Evolutionary conservation across 306 rosid genomes (phyloP).

Genomic region (Begonia loranthoides): DNA sequence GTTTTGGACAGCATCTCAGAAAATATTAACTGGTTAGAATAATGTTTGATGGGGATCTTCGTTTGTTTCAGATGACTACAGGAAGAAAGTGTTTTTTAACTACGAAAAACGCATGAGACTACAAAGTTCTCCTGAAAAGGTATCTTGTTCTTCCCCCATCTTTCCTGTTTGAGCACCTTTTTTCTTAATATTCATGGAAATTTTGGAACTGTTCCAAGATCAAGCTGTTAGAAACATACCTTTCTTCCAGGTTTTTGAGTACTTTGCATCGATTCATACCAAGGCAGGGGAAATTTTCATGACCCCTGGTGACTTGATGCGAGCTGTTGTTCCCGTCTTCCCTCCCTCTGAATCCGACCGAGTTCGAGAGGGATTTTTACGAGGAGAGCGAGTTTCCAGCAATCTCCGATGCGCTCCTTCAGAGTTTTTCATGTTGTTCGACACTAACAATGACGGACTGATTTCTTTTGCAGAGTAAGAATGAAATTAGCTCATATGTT

Average conservation of each 20-base stretch:
- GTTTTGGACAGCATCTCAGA: too few relatives aligned
- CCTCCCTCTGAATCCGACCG: slow-evolving; percentile 57
- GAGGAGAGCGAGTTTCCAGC: slow-evolving; percentile 53
- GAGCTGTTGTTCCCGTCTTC: slow-evolving; percentile 63
- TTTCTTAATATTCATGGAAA: not conserved
- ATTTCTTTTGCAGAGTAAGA: slow-evolving; percentile 60
- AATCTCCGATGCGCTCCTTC: slow-evolving; percentile 43
- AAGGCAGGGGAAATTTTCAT: slow-evolving; percentile 39
- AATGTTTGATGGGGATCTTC: not conserved
- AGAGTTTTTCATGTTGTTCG: slow-evolving; percentile 67
- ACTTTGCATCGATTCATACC: slow-evolving; percentile 38
- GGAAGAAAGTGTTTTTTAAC: slow-evolving; percentile 59
- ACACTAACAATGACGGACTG: slow-evolving; percentile 71
- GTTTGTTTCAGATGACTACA: slow-evolving; percentile 29
- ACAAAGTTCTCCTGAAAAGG: slow-evolving; percentile 68
- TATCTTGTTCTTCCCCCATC: slow-evolving; percentile 2
- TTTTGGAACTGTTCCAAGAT: not conserved
- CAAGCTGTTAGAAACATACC: slow-evolving; percentile 1
- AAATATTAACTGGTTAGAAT: not conserved
- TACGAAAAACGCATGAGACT: slow-evolving; percentile 58
- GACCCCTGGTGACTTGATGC: slow-evolving; percentile 65
- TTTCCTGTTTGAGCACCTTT: not conserved
- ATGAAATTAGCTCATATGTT: too few relatives aligned
- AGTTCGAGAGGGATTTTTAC: slow-evolving; percentile 53
- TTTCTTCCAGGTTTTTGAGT: slow-evolving; percentile 42